Percentiles rank a stretch among this genome's conserved stretches.
Conservation (phyloP, 1,284 basidiomycete genomes). For the Tylopilus sp. region DNA sequence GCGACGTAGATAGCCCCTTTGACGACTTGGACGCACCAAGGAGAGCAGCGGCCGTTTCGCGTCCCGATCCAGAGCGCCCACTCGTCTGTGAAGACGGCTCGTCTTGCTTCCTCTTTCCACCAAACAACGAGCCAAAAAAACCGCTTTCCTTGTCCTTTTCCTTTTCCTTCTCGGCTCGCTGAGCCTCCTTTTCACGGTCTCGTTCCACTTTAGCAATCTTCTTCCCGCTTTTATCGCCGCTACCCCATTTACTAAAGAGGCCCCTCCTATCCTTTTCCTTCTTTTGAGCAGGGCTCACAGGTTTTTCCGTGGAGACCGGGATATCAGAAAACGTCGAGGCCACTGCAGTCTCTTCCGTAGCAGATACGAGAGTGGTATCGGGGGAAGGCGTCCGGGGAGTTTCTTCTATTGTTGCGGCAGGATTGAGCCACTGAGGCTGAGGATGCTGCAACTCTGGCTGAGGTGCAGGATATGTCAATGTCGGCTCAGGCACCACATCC, state of each 20-base stretch:
- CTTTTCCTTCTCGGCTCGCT: conserved; percentile 44
- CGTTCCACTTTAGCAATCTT: conserved; percentile 49
- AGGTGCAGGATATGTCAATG: conserved; percentile 13
- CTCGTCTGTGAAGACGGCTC: conserved; percentile 49
- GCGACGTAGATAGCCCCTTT: conserved; percentile 56
- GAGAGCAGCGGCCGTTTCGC: conserved; percentile 78
- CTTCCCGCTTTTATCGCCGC: conserved; percentile 55
- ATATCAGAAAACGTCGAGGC: conserved; percentile 24
- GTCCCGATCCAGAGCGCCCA: conserved; percentile 56
- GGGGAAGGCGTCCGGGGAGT: conserved; percentile 49
- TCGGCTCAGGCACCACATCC: conserved; percentile 32
- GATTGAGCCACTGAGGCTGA: conserved; percentile 41
- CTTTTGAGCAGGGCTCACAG: conserved; percentile 37
- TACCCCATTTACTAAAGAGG: conserved; percentile 69
- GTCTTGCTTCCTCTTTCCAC: conserved; percentile 78
- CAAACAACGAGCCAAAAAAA: conserved; percentile 88
- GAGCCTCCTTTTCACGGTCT: conserved; percentile 45
- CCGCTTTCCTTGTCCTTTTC: conserved; percentile 56
- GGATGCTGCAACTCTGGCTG: conserved; percentile 58
- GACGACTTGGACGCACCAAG: conserved; percentile 79
- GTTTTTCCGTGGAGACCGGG: conserved; percentile 29
- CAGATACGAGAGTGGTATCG: conserved; percentile 27
- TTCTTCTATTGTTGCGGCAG: conserved; percentile 33
- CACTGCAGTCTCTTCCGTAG: conserved; percentile 31
- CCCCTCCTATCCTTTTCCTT: conserved; percentile 81